Evolutionary conservation across 345 rosid species (phyloP).

Genomic region (Mallotus nudiflorus): DNA sequence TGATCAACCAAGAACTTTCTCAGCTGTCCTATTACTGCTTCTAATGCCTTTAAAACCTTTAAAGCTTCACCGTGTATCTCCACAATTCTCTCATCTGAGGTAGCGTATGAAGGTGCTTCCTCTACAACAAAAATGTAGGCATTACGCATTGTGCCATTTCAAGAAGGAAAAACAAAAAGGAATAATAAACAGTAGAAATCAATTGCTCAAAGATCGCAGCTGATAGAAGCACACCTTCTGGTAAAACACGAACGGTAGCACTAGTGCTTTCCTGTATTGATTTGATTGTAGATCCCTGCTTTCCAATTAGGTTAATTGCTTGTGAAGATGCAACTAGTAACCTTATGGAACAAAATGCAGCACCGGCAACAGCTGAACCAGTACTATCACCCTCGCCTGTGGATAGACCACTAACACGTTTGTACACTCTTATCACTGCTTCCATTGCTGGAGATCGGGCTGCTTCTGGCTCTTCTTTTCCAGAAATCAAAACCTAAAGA

Average conservation of each 20-base stretch:
- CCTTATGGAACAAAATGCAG: slow-evolving; percentile 59
- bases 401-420: slow-evolving; percentile 48
- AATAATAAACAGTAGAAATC: background rate
- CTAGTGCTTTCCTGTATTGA: slow-evolving; percentile 82
- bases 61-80: slow-evolving; percentile 38
- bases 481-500: slow-evolving; percentile 56
- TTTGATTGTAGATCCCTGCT: slow-evolving; percentile 80
- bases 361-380: slow-evolving; percentile 34
- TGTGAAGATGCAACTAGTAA: slow-evolving; percentile 82
- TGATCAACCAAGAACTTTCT: slow-evolving; percentile 45
- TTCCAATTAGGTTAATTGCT: slow-evolving; percentile 87
- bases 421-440: slow-evolving; percentile 50
- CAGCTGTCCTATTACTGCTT: slow-evolving; percentile 36
- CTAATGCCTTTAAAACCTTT: slow-evolving; percentile 34
- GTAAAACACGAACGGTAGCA: slow-evolving; percentile 72
- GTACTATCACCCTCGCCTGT: slow-evolving; percentile 36
- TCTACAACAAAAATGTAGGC: slow-evolving; percentile 15
- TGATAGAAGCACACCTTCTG: slow-evolving; percentile 50
- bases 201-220: slow-evolving; percentile 1
- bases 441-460: slow-evolving; percentile 60
- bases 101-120: slow-evolving; percentile 37
- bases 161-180: background rate
- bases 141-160: background rate
- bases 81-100: slow-evolving; percentile 38
- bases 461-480: slow-evolving; percentile 57